Base-by-base conservation (phyloP, 2,329 filamentous ascomycete species). In the Neophaeococcomyces aloes region DNA sequence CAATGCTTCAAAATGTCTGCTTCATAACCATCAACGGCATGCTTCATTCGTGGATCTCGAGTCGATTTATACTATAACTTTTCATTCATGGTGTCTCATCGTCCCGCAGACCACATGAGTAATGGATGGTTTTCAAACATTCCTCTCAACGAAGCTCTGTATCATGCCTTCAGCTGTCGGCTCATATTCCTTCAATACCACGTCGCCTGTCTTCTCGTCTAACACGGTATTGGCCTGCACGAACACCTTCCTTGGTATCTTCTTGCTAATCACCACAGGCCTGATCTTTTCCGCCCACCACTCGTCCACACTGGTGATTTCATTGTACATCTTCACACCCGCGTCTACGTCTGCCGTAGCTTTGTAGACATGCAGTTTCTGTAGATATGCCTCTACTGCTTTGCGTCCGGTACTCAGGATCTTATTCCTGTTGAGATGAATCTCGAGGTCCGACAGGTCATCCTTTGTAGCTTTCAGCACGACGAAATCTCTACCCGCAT, bases 351-450 rank as follows among this genome's bases (percentile, higher is more conserved):
- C 86, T 5, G 86, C 89, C 1, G 86, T 94, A 3, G 81, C 78
- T 71, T 95, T 95, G 72, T 85, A 95, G 51, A 95, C 73, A 63
- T 95, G 88, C 49, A 96, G 67, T 65, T 93, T 91, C 67, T 93
- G 87, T 39, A 96, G 70, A 60, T 93, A 94, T 40, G 79, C 75
- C 55, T 86, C 85, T 15, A 96, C 85, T 2, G 88, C 85, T 32
- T 83, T 79, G 2, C 87, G 79, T 15, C 89, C 89, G 11, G 83
- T 78, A 1, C 79, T 86, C 27, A 91, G 70, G 54, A 95, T 95
- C 71, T 94, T 91, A 52, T 73, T 79, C 30, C 86, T 81, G 64
- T 95, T 86, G 19, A 96, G 70, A 49, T 77, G 77, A 57, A 96
- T 89, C 14, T 78, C 83, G 34, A 94, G 65, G 59, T 94, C 86